Percentiles rank a stretch among this genome's conserved stretches.
phyloP scores from a whole-genome alignment of 208 protist genomes.

The Giardia duodenalis region DNA sequence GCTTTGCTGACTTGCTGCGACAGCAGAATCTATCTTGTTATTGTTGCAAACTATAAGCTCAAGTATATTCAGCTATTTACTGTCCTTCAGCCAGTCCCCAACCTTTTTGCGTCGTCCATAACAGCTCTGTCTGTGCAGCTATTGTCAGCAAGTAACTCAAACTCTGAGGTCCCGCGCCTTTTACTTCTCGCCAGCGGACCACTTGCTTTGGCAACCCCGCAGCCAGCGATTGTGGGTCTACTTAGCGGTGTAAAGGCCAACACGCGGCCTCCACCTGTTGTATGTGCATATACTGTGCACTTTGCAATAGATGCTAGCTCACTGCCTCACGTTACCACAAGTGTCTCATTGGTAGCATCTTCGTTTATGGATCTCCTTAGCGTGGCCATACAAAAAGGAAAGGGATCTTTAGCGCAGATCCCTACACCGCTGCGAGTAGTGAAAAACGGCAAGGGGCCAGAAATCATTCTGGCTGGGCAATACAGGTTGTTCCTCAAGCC shows the following conservation, averaged over 20 bases:
- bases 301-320: not conserved
- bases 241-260: not conserved
- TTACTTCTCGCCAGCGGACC: not conserved
- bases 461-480: too few species aligned
- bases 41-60: not conserved
- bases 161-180: not conserved
- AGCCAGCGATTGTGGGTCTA: not conserved
- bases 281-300: not conserved
- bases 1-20: not conserved
- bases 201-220: not conserved
- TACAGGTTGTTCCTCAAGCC: too few species aligned
- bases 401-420: too few species aligned
- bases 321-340: too few species aligned
- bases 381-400: too few species aligned
- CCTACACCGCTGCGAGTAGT: too few species aligned
- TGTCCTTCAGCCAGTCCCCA: not conserved
- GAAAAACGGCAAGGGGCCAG: too few species aligned
- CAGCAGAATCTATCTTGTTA: not conserved
- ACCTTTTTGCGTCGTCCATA: not conserved
- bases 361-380: too few species aligned
- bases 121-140: not conserved
- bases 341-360: too few species aligned
- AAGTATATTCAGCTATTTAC: not conserved
- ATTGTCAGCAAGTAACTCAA: not conserved
- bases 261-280: not conserved